Conservation (phyloP, 352 stramenopile genomes). For the Globisporangium paroecandrum region DNA sequence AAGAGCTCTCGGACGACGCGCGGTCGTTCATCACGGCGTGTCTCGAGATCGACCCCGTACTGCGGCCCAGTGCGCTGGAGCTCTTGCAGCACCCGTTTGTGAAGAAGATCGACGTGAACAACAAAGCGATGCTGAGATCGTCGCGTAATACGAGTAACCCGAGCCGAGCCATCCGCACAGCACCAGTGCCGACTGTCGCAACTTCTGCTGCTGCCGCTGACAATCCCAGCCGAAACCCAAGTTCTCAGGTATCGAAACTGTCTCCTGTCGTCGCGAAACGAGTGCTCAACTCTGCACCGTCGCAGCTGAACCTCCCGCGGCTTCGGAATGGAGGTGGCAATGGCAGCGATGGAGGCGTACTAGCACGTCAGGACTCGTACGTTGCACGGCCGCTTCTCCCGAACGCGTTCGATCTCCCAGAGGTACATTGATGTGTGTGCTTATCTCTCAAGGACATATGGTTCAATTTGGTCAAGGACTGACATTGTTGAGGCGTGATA, state of each 20-base stretch:
- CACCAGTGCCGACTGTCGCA: not conserved
- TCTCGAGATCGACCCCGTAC: constrained; percentile 42
- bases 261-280: not conserved
- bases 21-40: constrained; percentile 48
- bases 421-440: not conserved
- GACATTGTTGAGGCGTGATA: not conserved
- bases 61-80: constrained; percentile 81
- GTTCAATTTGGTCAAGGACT: not conserved
- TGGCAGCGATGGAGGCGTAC: too few species aligned
- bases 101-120: not conserved
- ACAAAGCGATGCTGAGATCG: not conserved
- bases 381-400: not conserved
- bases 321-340: not conserved
- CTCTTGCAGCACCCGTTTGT: constrained; percentile 92
- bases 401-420: constrained; percentile 12
- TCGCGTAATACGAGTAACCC: not conserved
- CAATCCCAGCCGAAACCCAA: not conserved
- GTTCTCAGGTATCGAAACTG: not conserved
- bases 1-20: constrained; percentile 35
- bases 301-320: constrained; percentile 9
- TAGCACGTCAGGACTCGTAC: not conserved
- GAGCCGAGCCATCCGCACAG: constrained; percentile 1
- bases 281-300: constrained; percentile 10
- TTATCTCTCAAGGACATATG: not conserved
- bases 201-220: not conserved